Conservation (phyloP, 352 stramenopile genomes). For the Phytopythium delawarense region DNA sequence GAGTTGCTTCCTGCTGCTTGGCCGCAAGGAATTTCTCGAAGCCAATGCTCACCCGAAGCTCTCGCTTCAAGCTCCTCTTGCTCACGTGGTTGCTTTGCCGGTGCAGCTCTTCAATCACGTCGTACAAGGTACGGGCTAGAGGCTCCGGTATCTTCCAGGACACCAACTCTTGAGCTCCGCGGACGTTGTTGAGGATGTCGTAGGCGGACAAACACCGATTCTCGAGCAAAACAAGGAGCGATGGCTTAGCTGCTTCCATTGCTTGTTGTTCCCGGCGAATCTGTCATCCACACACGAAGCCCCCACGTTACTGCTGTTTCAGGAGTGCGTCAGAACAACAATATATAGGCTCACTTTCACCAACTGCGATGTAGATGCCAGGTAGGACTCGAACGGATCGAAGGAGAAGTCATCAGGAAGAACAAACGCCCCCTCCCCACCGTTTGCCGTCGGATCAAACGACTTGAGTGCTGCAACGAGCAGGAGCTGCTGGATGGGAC, state of each 20-base stretch:
- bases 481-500: slow-evolving; percentile 34
- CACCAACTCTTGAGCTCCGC: slow-evolving; percentile 42
- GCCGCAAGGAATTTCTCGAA: slow-evolving; percentile 32
- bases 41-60: slow-evolving; percentile 32
- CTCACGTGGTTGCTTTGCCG: slow-evolving; percentile 32
- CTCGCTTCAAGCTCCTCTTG: slow-evolving; percentile 33
- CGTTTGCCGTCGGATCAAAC: slow-evolving; percentile 31
- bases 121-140: slow-evolving; percentile 47
- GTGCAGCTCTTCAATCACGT: slow-evolving; percentile 48
- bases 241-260: slow-evolving; percentile 33
- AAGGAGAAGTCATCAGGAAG: slow-evolving; percentile 22
- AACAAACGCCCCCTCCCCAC: slow-evolving; percentile 32
- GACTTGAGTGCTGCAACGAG: slow-evolving; percentile 43
- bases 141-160: slow-evolving; percentile 45
- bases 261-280: slow-evolving; percentile 54
- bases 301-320: not conserved
- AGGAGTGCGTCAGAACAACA: not conserved
- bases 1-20: not conserved
- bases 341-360: slow-evolving; percentile 29
- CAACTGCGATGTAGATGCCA: slow-evolving; percentile 24
- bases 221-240: slow-evolving; percentile 29
- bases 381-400: slow-evolving; percentile 42
- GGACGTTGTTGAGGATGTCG: slow-evolving; percentile 52
- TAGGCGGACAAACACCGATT: slow-evolving; percentile 48
- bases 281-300: slow-evolving; percentile 9